These are phyloP conservation scores for Ustilago crameri DNA, from an alignment of 1,284 basidiomycete species.

Conservation along the genomic window DNA sequence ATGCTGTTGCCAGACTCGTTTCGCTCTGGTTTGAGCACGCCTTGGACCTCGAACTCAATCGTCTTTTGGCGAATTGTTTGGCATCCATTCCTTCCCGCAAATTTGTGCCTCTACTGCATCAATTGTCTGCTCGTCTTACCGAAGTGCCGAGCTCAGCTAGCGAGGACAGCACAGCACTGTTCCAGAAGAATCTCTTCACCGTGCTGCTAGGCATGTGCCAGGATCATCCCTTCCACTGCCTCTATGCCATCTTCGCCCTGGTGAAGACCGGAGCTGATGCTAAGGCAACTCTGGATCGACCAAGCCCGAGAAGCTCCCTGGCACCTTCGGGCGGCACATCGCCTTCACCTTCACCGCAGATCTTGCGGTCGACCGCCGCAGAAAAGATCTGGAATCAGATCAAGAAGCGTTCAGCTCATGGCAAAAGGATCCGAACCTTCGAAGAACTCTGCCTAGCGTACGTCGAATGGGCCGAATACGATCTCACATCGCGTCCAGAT, in stretches of 20 bases:
- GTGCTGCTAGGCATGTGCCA: slow-evolving; percentile 81
- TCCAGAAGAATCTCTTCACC: slow-evolving; percentile 76
- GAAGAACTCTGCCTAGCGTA: slow-evolving; percentile 79
- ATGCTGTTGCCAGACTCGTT: slow-evolving; percentile 79
- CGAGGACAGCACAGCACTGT: slow-evolving; percentile 68
- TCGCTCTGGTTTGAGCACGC: slow-evolving; percentile 93
- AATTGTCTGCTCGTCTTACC: slow-evolving; percentile 84
- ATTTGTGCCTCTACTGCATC: slow-evolving; percentile 88
- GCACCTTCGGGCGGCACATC: not conserved
- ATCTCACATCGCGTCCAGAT: slow-evolving; percentile 68
- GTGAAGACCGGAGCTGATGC: slow-evolving; percentile 49
- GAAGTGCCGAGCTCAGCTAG: slow-evolving; percentile 18
- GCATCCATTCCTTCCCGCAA: slow-evolving; percentile 83
- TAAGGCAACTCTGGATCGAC: slow-evolving; percentile 18
- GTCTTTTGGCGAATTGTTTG: slow-evolving; percentile 73
- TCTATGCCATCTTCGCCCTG: slow-evolving; percentile 86
- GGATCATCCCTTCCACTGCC: slow-evolving; percentile 92
- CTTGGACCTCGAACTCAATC: slow-evolving; percentile 73
- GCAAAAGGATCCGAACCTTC: slow-evolving; percentile 73
- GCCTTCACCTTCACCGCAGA: slow-evolving; percentile 25
- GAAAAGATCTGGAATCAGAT: slow-evolving; percentile 76
- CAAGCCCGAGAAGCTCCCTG: slow-evolving; percentile 17
- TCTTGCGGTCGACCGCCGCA: slow-evolving; percentile 76
- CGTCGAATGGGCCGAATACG: slow-evolving; percentile 81
- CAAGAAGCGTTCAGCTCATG: slow-evolving; percentile 69